Evolutionary conservation across 352 stramenopile species (phyloP), one percentile per base, ranked within the genome.

Genomic region (Phytophthora multivora): DNA sequence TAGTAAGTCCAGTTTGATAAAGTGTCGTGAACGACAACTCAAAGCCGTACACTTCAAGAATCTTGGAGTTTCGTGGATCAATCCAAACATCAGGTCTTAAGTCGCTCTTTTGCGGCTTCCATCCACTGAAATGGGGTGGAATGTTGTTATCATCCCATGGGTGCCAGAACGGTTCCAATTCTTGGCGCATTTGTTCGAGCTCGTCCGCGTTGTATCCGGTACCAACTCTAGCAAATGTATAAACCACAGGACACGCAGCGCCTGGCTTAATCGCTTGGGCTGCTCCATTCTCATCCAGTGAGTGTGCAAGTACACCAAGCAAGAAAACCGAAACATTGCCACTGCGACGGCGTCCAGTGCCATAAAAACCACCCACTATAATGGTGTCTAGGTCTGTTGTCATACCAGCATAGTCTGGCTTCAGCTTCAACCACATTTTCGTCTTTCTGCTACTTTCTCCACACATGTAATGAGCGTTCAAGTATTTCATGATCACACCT

Each of bases 391-490:
- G 47, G 35, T 93, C 82, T 13, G 82, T 91, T 9, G 86, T 91
- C 82, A 96, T 93, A 9, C 85, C 87, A 2, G 86, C 87, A 52
- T 95, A 96, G 64, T 96, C 85, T 5, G 86, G 86, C 49, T 96
- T 96, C 36, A 96, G 68, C 43, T 96, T 96, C 68, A 96, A 75
- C 87, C 87, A 96, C 23, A 84, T 90, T 58, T 91, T 89, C 12
- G 82, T 75, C 63, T 86, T 86, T 3, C 85, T 76, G 55, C 83
- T 90, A 42, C 65, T 89, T 56, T 95, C 87, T 21, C 85, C 87
- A 42, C 85, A 95, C 83, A 95, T 94, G 39, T 95, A 95, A 39
- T 95, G 87, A 9, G 87, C 79, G n/a, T 91, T 91, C 16, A 92
- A 40, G 51, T 95, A 83, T 66, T 95, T 95, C 47, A 95, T 66